Percentiles rank a stretch among this genome's conserved stretches.
phyloP scores from a whole-genome alignment of 164 flowering plant genomes.

The Echeveria elegans region DNA sequence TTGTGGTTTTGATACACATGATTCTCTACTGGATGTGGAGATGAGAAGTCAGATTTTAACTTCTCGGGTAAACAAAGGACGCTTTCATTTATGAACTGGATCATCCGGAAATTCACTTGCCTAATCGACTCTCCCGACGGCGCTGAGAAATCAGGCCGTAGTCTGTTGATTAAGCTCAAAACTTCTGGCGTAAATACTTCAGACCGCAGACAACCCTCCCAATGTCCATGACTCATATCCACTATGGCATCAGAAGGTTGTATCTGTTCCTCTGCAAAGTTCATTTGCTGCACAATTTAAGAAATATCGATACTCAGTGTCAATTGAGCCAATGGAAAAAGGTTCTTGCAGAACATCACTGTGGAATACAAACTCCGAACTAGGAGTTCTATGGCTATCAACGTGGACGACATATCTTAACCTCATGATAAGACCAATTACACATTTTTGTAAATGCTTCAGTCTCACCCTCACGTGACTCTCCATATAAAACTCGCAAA shows the following conservation, averaged over 20 bases:
- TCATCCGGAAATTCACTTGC: conserved; percentile 87
- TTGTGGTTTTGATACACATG: conserved; percentile 35
- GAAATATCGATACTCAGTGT: conserved; percentile 1
- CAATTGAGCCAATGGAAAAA: not conserved
- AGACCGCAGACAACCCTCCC: conserved; percentile 88
- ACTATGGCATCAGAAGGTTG: conserved; percentile 66
- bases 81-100: no score
- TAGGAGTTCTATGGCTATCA: no score
- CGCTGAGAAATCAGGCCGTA: conserved; percentile 85
- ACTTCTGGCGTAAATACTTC: conserved; percentile 74
- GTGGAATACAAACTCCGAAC: not conserved
- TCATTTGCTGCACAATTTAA: conserved; percentile 44
- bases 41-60: conserved; percentile 43
- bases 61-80: no score
- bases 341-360: not conserved
- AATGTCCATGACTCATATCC: conserved; percentile 88
- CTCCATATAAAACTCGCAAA: not conserved
- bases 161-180: conserved; percentile 48
- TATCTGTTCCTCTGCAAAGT: conserved; percentile 40
- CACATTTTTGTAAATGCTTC: no score
- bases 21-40: conserved; percentile 41
- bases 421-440: no score
- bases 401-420: no score
- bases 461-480: not conserved
- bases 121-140: conserved; percentile 95